Evolutionary conservation across 176 grass and related monocot genomes (phyloP).

Genomic region (Stipa capillata): DNA sequence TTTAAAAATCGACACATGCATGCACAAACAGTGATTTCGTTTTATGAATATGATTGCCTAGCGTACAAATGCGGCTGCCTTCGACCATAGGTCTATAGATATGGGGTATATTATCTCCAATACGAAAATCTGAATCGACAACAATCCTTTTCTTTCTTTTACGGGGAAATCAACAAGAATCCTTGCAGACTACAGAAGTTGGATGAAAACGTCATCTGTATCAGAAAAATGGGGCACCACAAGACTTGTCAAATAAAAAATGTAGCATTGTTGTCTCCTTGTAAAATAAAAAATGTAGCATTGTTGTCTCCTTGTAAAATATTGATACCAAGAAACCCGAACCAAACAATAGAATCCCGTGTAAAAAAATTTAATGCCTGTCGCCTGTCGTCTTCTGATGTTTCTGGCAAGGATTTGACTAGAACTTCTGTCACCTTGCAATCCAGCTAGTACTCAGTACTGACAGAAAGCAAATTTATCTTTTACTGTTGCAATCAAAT

Average conservation of each 20-base stretch:
- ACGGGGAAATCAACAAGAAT: too few relatives aligned
- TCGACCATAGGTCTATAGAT: neutral
- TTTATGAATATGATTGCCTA: neutral
- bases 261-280: neutral
- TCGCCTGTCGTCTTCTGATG: neutral
- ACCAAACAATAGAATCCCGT: neutral
- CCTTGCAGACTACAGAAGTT: neutral
- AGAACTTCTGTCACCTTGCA: neutral
- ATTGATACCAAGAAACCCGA: neutral
- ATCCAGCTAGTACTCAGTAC: neutral
- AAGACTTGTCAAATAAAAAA: conserved; percentile 38
- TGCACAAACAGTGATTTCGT: neutral
- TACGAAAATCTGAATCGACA: neutral
- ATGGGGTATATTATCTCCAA: neutral
- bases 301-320: neutral
- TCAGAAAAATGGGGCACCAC: neutral
- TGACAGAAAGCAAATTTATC: neutral
- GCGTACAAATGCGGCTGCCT: neutral
- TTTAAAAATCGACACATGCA: neutral
- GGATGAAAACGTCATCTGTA: neutral
- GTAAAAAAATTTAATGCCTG: neutral
- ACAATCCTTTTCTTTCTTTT: too few relatives aligned
- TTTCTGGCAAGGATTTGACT: conserved; percentile 14
- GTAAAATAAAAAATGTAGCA: conserved; percentile 4
- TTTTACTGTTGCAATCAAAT: neutral